phyloP scores from a whole-genome alignment of 352 stramenopile species.

The Globisporangium ultimum region DNA sequence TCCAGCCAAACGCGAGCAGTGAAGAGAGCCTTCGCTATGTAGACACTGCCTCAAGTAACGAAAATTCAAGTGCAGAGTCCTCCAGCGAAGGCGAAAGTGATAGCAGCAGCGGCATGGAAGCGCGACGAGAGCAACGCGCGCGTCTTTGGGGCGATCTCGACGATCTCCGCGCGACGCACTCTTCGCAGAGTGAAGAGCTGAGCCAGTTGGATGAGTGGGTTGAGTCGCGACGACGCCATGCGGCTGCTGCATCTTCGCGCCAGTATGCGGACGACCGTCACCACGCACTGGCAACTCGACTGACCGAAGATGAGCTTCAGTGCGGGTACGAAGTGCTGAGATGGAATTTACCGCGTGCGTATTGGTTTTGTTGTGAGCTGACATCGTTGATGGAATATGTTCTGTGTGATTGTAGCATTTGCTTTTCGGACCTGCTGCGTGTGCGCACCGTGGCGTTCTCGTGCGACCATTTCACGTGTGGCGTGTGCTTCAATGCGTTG shows the following conservation, averaged over 20 bases:
- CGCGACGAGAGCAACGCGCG: constrained; percentile 24
- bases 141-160: constrained; percentile 39
- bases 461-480: constrained; percentile 65
- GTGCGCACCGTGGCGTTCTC: constrained; percentile 52
- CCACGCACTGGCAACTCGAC: constrained; percentile 37
- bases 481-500: constrained; percentile 51
- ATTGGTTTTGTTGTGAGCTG: background rate
- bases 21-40: constrained; percentile 8
- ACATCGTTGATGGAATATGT: background rate
- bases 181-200: constrained; percentile 33
- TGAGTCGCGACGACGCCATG: constrained; percentile 27
- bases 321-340: constrained; percentile 30
- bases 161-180: constrained; percentile 1
- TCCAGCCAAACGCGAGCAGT: constrained; percentile 16
- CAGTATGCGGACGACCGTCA: constrained; percentile 53
- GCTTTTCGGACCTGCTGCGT: constrained; percentile 59
- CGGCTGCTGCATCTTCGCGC: constrained; percentile 28
- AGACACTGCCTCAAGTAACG: background rate
- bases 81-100: constrained; percentile 6
- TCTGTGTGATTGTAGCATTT: constrained; percentile 33
- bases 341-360: background rate
- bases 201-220: constrained; percentile 47
- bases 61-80: background rate
- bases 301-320: constrained; percentile 64
- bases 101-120: constrained; percentile 4